Base-by-base conservation (phyloP, 164 flowering plant species). In the Malania oleifera region DNA sequence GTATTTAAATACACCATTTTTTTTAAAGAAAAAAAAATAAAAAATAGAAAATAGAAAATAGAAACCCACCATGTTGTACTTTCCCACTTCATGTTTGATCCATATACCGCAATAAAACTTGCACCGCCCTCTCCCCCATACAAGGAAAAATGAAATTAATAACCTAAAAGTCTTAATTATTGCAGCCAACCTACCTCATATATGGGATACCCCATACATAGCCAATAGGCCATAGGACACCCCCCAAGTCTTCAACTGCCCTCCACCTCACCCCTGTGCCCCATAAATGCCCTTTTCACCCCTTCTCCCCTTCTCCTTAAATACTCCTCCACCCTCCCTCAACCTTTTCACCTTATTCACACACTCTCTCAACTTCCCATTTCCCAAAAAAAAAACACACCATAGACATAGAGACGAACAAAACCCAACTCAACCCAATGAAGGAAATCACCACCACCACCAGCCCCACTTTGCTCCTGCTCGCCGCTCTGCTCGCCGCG, bases 211-310 rank as follows among this genome's bases (percentile, higher is more conserved):
- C n/a, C n/a, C n/a, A n/a, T n/a, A n/a, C n/a, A n/a, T n/a, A n/a
- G n/a, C n/a, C n/a, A n/a, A n/a, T n/a, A n/a, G n/a, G 57, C 39
- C 18, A 67, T 18, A 34, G 14, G 31, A 59, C 44, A 44, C 1
- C 46, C 61, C 55, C 26, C 28, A 24, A 41, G n/a, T 40, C 61
- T 59, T 64, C 72, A 73, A 68, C 85, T 64, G 70, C 68, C 76
- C 54, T 63, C 79, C 70, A 63, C 47, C 70, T 48, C 53, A 48
- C 51, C 22, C 45, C 54, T 13, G 5, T 12, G 11, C 11, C 11
- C 11, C 46, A 43, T 17, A 5, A 20, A 2, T 22, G 5, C 5
- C 22, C 8, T 8, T 2, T 23, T 40, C 23, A 39, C 52, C 61
- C 27, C 37, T n/a, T n/a, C 39, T 26, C 29, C 12, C 35, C 5